A percentile compares a stretch with the other conserved stretches of the same genome.
These are phyloP conservation scores for Aspergillus persii DNA, from an alignment of 2,329 filamentous ascomycete species.

Conservation along the genomic window DNA sequence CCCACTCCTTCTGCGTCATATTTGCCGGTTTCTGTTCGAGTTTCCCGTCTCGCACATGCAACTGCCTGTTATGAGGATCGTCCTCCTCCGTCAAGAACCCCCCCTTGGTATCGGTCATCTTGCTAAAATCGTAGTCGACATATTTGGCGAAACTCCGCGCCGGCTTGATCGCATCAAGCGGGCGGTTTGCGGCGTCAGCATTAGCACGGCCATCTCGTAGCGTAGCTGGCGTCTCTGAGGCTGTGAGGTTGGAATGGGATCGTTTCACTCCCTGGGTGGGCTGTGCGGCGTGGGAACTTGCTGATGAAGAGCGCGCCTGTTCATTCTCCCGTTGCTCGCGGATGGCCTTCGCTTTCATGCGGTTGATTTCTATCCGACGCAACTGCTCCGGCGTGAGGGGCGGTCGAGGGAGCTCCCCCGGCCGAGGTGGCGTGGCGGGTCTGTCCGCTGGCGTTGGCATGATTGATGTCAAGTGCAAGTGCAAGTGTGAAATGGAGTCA, in stretches of 20 bases:
- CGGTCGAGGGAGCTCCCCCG: slow-evolving; percentile 36
- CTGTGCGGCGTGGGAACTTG: slow-evolving; percentile 33
- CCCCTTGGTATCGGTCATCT: slow-evolving; percentile 97
- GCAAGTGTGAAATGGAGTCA: too few relatives aligned
- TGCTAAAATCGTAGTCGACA: slow-evolving; percentile 96
- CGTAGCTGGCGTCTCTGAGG: slow-evolving; percentile 52
- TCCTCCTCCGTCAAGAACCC: slow-evolving; percentile 90
- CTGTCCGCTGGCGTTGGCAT: background rate
- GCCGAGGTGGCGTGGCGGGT: slow-evolving; percentile 49
- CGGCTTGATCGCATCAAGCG: slow-evolving; percentile 61
- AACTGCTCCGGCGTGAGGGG: slow-evolving; percentile 62
- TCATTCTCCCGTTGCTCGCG: slow-evolving; percentile 71
- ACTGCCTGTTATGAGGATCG: slow-evolving; percentile 81
- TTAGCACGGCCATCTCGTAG: slow-evolving; percentile 59
- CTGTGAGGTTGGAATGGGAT: slow-evolving; percentile 62
- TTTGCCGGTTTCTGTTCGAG: slow-evolving; percentile 70
- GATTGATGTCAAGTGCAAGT: too few relatives aligned
- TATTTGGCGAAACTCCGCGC: slow-evolving; percentile 88
- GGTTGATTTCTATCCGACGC: slow-evolving; percentile 73
- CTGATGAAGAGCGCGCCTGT: slow-evolving; percentile 41
- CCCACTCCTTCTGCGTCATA: slow-evolving; percentile 92
- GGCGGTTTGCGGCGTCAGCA: slow-evolving; percentile 34
- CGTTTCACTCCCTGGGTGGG: slow-evolving; percentile 70
- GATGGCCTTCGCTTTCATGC: slow-evolving; percentile 83
- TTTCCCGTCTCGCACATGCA: slow-evolving; percentile 56